Percentiles rank a stretch among this genome's conserved stretches.
phyloP scores from a whole-genome alignment of 305 asterid genomes.

The Fraxinus ornus region DNA sequence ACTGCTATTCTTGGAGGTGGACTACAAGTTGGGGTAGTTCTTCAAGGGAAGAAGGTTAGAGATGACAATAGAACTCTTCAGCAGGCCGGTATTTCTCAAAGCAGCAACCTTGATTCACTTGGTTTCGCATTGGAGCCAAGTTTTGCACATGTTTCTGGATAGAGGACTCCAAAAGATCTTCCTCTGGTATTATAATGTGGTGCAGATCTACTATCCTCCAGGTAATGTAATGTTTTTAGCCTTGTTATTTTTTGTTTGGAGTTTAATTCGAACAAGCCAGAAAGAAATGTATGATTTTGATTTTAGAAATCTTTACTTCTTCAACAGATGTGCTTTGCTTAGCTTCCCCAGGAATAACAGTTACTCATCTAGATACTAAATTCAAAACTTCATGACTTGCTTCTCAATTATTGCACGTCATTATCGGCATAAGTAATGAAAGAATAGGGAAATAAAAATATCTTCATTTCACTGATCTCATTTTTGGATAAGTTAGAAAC shows the following conservation, averaged over 20 bases:
- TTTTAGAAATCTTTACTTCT: neutral
- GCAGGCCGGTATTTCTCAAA: slow-evolving; percentile 80
- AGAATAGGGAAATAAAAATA: neutral
- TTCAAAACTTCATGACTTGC: neutral
- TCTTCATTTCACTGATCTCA: neutral
- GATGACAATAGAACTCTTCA: slow-evolving; percentile 77
- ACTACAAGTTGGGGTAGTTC: slow-evolving; percentile 76
- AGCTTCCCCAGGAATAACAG: neutral
- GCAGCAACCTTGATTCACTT: slow-evolving; percentile 60
- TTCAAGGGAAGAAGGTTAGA: slow-evolving; percentile 86
- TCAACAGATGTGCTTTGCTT: neutral
- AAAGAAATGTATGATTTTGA: neutral
- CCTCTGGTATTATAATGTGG: slow-evolving; percentile 37
- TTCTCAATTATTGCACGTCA: neutral
- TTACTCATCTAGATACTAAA: neutral
- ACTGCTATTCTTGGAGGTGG: slow-evolving; percentile 74
- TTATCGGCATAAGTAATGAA: neutral
- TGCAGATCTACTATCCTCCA: slow-evolving; percentile 37
- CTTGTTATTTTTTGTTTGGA: neutral
- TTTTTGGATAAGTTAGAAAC: neutral
- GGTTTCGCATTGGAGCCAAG: slow-evolving; percentile 81
- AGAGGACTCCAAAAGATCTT: slow-evolving; percentile 37
- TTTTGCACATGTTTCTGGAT: slow-evolving; percentile 39
- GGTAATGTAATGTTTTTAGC: slow-evolving; percentile 38
- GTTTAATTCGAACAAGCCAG: neutral